phyloP scores from a whole-genome alignment of 371 early-diverging fungal species.

The Smittium mucronatum region DNA sequence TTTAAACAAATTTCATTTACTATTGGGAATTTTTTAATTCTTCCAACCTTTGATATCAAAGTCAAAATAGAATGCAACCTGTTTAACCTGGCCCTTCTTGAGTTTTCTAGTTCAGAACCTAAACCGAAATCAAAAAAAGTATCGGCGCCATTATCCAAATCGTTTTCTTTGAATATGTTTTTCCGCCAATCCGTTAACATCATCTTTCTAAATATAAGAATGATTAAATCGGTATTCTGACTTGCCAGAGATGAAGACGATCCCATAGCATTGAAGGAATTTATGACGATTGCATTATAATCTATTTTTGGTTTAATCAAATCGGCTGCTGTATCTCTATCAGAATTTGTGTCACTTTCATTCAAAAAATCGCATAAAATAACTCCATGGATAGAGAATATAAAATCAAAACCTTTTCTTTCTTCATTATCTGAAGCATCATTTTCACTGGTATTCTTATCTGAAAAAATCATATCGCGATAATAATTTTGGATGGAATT shows the following conservation, averaged over 20 bases:
- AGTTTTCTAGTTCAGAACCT: background rate
- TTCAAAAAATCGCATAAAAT: background rate
- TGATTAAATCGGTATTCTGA: background rate
- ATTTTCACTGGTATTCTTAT: background rate
- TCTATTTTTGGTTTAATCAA: conserved; percentile 1
- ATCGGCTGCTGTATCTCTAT: background rate
- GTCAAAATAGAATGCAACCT: background rate
- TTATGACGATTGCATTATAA: background rate
- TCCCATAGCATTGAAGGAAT: background rate
- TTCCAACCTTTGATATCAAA: background rate
- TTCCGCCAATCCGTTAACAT: background rate
- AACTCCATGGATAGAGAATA: background rate
- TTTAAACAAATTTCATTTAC: conserved; percentile 50
- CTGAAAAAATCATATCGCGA: background rate
- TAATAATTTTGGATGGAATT: background rate
- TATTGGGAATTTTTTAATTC: conserved; percentile 10
- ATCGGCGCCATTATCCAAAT: background rate
- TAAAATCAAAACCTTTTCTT: background rate
- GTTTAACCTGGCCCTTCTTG: background rate
- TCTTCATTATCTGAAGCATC: background rate
- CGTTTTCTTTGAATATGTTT: background rate
- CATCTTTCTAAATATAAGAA: background rate
- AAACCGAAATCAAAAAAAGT: background rate
- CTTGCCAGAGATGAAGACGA: background rate
- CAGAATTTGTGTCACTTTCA: background rate